These are phyloP conservation scores for Penstemon eatonii DNA, from an alignment of 257 asterid genomes.

Conservation along the genomic window DNA sequence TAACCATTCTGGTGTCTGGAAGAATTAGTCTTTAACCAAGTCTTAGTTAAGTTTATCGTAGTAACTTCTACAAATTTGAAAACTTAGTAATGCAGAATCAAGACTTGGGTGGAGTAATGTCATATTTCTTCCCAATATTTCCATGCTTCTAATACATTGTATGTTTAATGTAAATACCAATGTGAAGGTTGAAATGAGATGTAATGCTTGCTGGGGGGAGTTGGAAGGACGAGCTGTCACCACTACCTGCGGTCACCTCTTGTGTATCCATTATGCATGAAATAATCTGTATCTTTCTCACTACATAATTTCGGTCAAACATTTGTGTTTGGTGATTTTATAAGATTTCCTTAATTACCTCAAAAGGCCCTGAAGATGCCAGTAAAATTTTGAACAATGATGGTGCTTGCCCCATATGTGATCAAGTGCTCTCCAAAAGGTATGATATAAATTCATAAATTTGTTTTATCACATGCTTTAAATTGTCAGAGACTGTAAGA, in stretches of 20 bases:
- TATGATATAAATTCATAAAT: constrained; percentile 25
- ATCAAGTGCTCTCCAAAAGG: constrained; percentile 98
- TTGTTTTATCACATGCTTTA: constrained; percentile 14
- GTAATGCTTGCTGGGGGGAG: constrained; percentile 97
- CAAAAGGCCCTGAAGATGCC: constrained; percentile 87
- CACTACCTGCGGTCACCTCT: constrained; percentile 92
- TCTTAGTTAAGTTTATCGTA: no score
- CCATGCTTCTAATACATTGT: constrained; percentile 32
- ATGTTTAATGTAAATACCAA: constrained; percentile 18
- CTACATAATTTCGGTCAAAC: constrained; percentile 5
- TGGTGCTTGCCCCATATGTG: constrained; percentile 95
- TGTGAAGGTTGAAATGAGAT: constrained; percentile 64
- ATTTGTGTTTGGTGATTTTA: constrained; percentile 22
- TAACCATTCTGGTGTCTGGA: no score
- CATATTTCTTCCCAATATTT: constrained; percentile 1
- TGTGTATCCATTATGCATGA: constrained; percentile 64
- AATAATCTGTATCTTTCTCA: constrained; percentile 7
- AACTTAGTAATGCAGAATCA: no score
- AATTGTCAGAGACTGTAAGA: constrained; percentile 2
- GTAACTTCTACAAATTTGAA: no score
- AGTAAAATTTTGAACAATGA: constrained; percentile 76
- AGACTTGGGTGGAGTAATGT: no score
- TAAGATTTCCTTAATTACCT: constrained; percentile 52
- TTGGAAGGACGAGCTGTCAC: constrained; percentile 88
- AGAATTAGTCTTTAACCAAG: no score